Percentiles rank a stretch among this genome's conserved stretches.
Conservation (phyloP, 139 green algal genomes). For the Chlamydomonas sp. region DNA sequence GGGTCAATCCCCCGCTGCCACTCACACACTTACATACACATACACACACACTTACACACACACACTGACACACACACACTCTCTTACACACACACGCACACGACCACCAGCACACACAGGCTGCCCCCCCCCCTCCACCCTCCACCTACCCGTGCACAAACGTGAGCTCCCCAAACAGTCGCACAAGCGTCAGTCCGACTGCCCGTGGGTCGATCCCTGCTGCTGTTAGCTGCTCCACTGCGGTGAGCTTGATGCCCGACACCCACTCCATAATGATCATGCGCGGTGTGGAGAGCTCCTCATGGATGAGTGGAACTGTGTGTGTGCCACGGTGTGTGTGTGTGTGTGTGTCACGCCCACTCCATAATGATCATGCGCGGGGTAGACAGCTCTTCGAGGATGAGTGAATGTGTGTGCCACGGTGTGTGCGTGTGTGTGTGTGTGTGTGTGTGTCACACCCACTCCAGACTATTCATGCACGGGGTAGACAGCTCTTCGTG, state of each 20-base stretch:
- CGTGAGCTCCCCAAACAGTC: conserved; percentile 77
- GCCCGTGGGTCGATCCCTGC: conserved; percentile 37
- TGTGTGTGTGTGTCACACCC: too few relatives aligned
- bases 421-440: too few relatives aligned
- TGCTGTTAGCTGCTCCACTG: conserved; percentile 37
- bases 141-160: conserved; percentile 72
- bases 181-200: conserved; percentile 65
- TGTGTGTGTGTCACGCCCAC: too few relatives aligned
- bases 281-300: conserved; percentile 41
- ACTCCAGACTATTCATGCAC: too few relatives aligned
- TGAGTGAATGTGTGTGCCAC: too few relatives aligned
- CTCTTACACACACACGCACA: too few relatives aligned
- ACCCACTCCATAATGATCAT: conserved; percentile 75
- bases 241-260: conserved; percentile 34
- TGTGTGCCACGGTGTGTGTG: too few relatives aligned
- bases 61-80: not conserved
- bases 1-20: conserved; percentile 39
- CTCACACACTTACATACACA: too few relatives aligned
- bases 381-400: too few relatives aligned
- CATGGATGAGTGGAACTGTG: conserved; percentile 18
- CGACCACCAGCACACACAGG: too few relatives aligned
- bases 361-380: too few relatives aligned
- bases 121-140: conserved; percentile 54
- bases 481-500: too few relatives aligned
- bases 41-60: not conserved